A percentile compares a stretch with the other conserved stretches of the same genome.
Conservation (phyloP, 306 rosid genomes). For the Rosa lucieae region DNA sequence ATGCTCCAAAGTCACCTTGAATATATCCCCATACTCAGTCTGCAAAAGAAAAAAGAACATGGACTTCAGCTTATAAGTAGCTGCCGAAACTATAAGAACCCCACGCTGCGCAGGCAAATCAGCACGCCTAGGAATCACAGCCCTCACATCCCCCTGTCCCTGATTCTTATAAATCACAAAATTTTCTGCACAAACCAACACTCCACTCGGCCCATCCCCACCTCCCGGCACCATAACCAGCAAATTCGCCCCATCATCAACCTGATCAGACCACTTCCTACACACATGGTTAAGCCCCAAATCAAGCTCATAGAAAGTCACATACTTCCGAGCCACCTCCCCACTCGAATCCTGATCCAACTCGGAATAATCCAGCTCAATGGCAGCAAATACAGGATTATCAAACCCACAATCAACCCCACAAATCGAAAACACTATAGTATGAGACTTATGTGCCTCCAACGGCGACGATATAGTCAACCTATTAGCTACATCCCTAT, state of each 20-base stretch:
- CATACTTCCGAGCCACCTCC: slow-evolving; percentile 69
- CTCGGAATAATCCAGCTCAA: slow-evolving; percentile 90
- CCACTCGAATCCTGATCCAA: slow-evolving; percentile 69
- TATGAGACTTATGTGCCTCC: slow-evolving; percentile 89
- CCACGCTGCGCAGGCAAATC: slow-evolving; percentile 93
- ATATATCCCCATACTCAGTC: slow-evolving; percentile 95
- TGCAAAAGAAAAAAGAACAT: slow-evolving; percentile 91
- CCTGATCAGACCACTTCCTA: slow-evolving; percentile 93
- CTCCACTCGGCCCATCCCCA: slow-evolving; percentile 96
- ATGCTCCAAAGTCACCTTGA: slow-evolving; percentile 85
- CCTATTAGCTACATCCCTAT: slow-evolving; percentile 91
- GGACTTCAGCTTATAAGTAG: slow-evolving; percentile 73
- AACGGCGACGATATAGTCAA: slow-evolving; percentile 87
- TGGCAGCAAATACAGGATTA: slow-evolving; percentile 89
- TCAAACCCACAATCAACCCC: slow-evolving; percentile 98
- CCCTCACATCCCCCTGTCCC: slow-evolving; percentile 84
- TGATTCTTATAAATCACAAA: slow-evolving; percentile 95
- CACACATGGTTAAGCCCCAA: slow-evolving; percentile 92
- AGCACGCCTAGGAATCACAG: slow-evolving; percentile 81
- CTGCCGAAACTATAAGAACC: slow-evolving; percentile 90
- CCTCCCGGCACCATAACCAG: slow-evolving; percentile 99
- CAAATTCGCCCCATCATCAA: slow-evolving; percentile 87
- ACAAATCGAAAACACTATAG: slow-evolving; percentile 83
- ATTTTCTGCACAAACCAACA: slow-evolving; percentile 90
- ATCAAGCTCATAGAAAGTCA: slow-evolving; percentile 92